Evolutionary conservation across 164 flowering plant species (phyloP), one percentile per base, ranked within the genome.

Genomic region (Dillenia suffruticosa): DNA sequence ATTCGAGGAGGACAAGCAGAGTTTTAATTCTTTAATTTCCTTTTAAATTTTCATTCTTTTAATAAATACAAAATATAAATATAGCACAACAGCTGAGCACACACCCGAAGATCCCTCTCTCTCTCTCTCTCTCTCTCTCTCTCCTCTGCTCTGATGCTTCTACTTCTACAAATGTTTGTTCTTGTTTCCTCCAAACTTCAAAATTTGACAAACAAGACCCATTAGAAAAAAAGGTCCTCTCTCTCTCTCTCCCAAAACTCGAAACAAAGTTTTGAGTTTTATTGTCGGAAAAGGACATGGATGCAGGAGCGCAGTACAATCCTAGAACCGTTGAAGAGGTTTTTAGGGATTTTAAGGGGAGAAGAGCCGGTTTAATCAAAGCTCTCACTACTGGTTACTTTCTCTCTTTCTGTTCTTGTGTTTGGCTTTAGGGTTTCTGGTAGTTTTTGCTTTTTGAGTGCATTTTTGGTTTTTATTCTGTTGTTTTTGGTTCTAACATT

Each of bases 261-360:
- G 40, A 0, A 32, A 32, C 40, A 32, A 32, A 32, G 40, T 32
- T 32, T 32, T 32, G 40, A 32, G 5, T 32, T 32, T 32, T 32
- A 13, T 45, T 16, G 12, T 60, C 15, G 19, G 45, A 17, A 57
- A 45, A 26, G 24, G 47, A 32, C 49, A 81, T 81, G 84, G 82
- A 81, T 53, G 79, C 72, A 47, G 66, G 70, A 12, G 71, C 62
- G 19, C 74, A 56, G 51, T 73, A 69, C 66, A 75, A 72, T 60
- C 80, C 77, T 15, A 70, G 82, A 55, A 77, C 84, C 0, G 86
- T 80, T n/a, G 84, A 79, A 47, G 82, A 82, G 59, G 82, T 82
- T 64, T 82, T 80, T 75, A 62, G 72, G 44, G 84, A 82, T 63
- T 78, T 82, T 69, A 82, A 74, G 70, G 82, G 81, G 63, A 78